Evolutionary conservation across 805 yeast species (phyloP), one percentile per base, ranked within the genome.

Genomic region (Candida morakotiae): DNA sequence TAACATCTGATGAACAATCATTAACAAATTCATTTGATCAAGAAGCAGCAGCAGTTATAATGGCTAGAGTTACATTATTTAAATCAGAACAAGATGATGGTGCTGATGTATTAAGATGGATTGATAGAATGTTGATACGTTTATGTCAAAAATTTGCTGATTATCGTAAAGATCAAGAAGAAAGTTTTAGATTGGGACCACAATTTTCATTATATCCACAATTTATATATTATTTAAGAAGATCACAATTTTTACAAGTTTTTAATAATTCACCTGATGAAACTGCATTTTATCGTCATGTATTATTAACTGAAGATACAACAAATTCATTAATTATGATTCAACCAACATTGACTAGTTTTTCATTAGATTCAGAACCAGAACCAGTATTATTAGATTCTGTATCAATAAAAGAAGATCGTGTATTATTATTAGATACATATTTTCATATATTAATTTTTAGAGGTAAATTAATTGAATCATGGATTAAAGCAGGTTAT

Each of bases 261-360:
- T 93, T 93, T 73, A 93, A 93, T 66, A 89, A 89, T 64, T 93
- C 98, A 5, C 98, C 98, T 2, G 99, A 93, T 69, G 99, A 93
- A 69, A 88, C 98, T 30, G 96, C 96, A 26, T 93, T 89, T 64
- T 87, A 91, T 65, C 81, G 97, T 60, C 98, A 93, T 61, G 82
- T 87, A 13, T 77, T 93, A 56, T 75, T 85, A 56, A 81, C 91
- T 47, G 97, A 93, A 56, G 97, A 93, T 58, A 84, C 91, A 29
- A 83, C 84, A 46, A 93, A 91, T 66, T 85, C 97, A 13, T 70
- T 93, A 57, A 86, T 89, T 45, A 93, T 93, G 97, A 91, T 93
- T 47, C 98, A 93, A 67, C 99, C 99, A 40, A 87, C 98, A 1
- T 76, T 93, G 60, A 83, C 91, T 3, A 78, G 95, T 27, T 91